Conservation (phyloP, 331 rosid genomes). For the Acacia concinna region DNA sequence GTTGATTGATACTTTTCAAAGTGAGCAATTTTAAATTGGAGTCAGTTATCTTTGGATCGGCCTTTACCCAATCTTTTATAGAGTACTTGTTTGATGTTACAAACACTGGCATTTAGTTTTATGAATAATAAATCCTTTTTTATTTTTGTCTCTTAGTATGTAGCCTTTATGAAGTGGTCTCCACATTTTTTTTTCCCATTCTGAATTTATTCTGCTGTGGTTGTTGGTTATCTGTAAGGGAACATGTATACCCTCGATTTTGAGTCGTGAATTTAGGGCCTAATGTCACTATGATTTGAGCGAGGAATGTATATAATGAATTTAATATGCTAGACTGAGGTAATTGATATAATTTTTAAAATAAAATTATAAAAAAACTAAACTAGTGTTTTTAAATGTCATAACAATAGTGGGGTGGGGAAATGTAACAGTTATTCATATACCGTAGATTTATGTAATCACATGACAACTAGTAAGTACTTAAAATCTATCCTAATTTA, state of each 20-base stretch:
- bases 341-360: too few relatives aligned
- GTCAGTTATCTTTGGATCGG: slow-evolving; percentile 17
- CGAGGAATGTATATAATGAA: not conserved
- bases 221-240: not conserved
- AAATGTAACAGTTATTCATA: not conserved
- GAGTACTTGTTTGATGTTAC: not conserved
- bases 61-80: not conserved
- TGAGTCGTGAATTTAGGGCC: not conserved
- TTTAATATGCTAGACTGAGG: not conserved
- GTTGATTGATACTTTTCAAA: slow-evolving; percentile 27
- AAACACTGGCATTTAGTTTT: not conserved
- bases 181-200: not conserved
- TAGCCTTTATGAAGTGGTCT: not conserved
- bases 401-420: not conserved
- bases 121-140: slow-evolving; percentile 12
- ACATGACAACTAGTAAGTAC: not conserved
- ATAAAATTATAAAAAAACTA: not conserved
- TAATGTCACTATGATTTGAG: not conserved
- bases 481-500: not conserved
- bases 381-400: not conserved
- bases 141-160: not conserved
- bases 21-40: slow-evolving; percentile 35
- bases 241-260: not conserved
- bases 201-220: not conserved
- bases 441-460: not conserved